A percentile compares a stretch with the other conserved stretches of the same genome.
These are phyloP conservation scores for Westerdykella sp. DNA, from an alignment of 2,329 filamentous ascomycete genomes.

Conservation along the genomic window DNA sequence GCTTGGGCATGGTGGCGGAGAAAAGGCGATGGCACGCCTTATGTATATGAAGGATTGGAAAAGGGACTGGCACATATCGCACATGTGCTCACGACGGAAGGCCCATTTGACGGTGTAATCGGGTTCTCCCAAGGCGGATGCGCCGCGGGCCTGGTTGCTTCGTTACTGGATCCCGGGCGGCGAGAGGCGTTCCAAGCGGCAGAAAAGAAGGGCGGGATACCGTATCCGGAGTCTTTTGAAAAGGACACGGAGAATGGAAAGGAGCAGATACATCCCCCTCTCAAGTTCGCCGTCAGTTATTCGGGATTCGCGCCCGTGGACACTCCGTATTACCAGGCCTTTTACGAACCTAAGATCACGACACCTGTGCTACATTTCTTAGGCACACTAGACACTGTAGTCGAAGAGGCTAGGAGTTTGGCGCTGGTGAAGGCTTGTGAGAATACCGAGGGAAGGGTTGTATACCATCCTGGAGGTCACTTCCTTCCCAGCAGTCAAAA, in stretches of 20 bases:
- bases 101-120: slow-evolving; percentile 34
- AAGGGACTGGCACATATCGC: slow-evolving; percentile 61
- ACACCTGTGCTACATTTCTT: slow-evolving; percentile 79
- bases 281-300: slow-evolving; percentile 70
- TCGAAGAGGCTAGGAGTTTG: slow-evolving; percentile 68
- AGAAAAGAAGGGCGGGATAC: slow-evolving; percentile 40
- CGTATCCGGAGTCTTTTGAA: slow-evolving; percentile 48
- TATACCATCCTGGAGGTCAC: slow-evolving; percentile 82
- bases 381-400: slow-evolving; percentile 79
- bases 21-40: slow-evolving; percentile 52
- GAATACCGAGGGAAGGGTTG: slow-evolving; percentile 46
- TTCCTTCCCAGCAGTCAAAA: slow-evolving; percentile 74
- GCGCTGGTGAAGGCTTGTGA: slow-evolving; percentile 61
- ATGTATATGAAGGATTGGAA: slow-evolving; percentile 61
- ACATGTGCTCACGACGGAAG: slow-evolving; percentile 19
- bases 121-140: slow-evolving; percentile 42
- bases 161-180: slow-evolving; percentile 57
- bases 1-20: slow-evolving; percentile 79
- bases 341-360: slow-evolving; percentile 67
- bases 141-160: slow-evolving; percentile 64
- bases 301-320: slow-evolving; percentile 66
- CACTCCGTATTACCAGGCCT: slow-evolving; percentile 56
- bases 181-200: slow-evolving; percentile 45
- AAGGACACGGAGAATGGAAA: slow-evolving; percentile 22
- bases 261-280: slow-evolving; percentile 44